These are phyloP conservation scores for Cardamine chenopodiifolia DNA, from an alignment of 345 rosid species.

Conservation along the genomic window DNA sequence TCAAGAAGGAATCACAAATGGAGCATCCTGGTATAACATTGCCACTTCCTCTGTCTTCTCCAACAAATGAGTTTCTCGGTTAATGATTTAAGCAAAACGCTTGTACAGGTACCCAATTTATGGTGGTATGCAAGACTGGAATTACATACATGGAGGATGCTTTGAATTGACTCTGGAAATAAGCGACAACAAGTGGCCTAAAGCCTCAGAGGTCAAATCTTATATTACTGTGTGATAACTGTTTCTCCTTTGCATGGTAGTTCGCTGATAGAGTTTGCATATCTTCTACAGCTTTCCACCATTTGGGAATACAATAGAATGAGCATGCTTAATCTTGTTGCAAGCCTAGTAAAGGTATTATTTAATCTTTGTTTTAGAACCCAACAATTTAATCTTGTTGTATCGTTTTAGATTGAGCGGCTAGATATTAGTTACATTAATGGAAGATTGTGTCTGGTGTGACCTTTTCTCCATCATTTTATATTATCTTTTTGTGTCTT, in stretches of 20 bases:
- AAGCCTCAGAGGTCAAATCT: conserved; percentile 68
- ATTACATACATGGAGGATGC: conserved; percentile 92
- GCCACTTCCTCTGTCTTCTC: conserved; percentile 9
- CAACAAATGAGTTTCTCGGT: conserved; percentile 10
- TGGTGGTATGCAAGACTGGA: conserved; percentile 99
- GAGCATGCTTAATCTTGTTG: conserved; percentile 92
- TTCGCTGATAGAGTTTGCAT: conserved; percentile 30
- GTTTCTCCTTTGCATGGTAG: conserved; percentile 26
- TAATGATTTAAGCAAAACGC: conserved; percentile 32
- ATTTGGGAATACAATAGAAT: conserved; percentile 86
- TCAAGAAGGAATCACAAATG: conserved; percentile 88
- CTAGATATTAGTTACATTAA: not conserved
- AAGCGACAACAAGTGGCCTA: conserved; percentile 95
- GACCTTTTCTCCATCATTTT: not conserved
- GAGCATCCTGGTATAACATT: conserved; percentile 78
- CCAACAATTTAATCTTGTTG: not conserved
- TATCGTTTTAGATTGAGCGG: not conserved
- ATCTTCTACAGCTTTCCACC: conserved; percentile 66
- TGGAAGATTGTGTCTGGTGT: not conserved
- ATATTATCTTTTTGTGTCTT: not conserved
- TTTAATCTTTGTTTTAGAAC: not conserved
- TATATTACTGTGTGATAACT: not conserved
- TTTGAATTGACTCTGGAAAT: conserved; percentile 96
- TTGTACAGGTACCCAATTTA: conserved; percentile 88
- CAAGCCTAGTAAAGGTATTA: conserved; percentile 77